Evolutionary conservation across 441 rosid species (phyloP), one percentile per base, ranked within the genome.

Genomic region (Jatropha podagrica): DNA sequence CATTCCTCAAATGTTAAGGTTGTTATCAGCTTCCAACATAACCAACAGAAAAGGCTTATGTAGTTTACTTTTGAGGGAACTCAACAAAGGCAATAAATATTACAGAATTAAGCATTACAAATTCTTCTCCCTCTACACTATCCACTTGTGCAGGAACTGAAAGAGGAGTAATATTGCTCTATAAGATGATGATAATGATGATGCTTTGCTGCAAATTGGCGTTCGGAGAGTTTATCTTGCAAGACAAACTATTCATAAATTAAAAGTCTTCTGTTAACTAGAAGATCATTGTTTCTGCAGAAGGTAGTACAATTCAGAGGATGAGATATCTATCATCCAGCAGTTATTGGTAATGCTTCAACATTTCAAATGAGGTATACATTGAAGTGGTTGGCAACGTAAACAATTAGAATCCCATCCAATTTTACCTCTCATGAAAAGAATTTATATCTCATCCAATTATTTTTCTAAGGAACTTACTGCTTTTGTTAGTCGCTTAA

Each of bases 401-500:
- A 40, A 73, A 38, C 79, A 66, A 56, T 54, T 64, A 44, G 49
- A 73, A 49, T 71, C 58, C 51, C 75, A 38, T 78, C 78, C 75
- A 72, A 68, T 15, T 15, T 10, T 74, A 61, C 75, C 65, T 72
- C 74, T 32, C 60, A 60, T 55, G 9, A 7, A 20, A 71, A 41
- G 81, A 63, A 60, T 74, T 74, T 3, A 54, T 65, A 64, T 42
- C 74, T 75, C 78, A 49, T 73, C 75, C 78, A 67, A 7, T 81
- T 82, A 75, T 80, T 61, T 55, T 76, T 74, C 41, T 58, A 27
- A 71, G 68, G 27, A 41, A 63, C 80, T 79, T 76, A 54, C 82
- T 65, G 67, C 74, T 64, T 68, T 75, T 32, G 41, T 84, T 75
- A 83, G 72, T 87, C 80, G 54, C 65, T 67, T 71, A 77, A 64